Evolutionary conservation across 352 stramenopile species (phyloP), one percentile per base, ranked within the genome.

Genomic region (Pythium aristosporum): DNA sequence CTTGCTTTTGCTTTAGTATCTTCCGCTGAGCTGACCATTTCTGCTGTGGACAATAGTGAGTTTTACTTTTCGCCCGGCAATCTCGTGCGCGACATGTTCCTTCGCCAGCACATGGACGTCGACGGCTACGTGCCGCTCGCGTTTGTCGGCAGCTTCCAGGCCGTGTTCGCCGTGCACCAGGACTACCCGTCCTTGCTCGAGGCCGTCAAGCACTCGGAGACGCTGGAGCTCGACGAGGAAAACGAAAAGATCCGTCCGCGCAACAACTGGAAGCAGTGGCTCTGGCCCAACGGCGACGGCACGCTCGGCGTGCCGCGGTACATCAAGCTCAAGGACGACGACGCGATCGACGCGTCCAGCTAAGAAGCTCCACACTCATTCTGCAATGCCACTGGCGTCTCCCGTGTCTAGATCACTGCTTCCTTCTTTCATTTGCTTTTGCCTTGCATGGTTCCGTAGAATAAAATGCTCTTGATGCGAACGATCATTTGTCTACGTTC

Each of bases 161-260:
- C 87, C 16, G 88, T 96, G 37, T 95, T 84, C 57, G 80, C 85
- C 18, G 77, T 90, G 59, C 88, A 94, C 69, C 83, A 92, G 69
- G 85, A 95, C 74, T 94, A 96, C 65, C 53, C 75, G 57, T 88
- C 88, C 57, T 75, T 97, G 20, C 63, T 93, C 42, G 81, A 85
- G 11, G 73, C 80, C 49, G 80, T 96, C 63, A 84, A 91, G 61
- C 25, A 72, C 13, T 93, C 82, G 25, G 68, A 85, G 47, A 68
- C 68, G 5, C 57, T 96, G 4, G 83, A 97, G 69, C 65, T 96
- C 41, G 89, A 97, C 69, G 80, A 88, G 32, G 71, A 79, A 67
- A 97, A 97, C 73, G 89, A 96, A 68, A 97, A 92, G 73, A 91
- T 97, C 43, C 86, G 89, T 51, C 73, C 95, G 65, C 86, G 85